Conservation (phyloP, 202 grass and related monocot genomes). For the Carex arenaria region DNA sequence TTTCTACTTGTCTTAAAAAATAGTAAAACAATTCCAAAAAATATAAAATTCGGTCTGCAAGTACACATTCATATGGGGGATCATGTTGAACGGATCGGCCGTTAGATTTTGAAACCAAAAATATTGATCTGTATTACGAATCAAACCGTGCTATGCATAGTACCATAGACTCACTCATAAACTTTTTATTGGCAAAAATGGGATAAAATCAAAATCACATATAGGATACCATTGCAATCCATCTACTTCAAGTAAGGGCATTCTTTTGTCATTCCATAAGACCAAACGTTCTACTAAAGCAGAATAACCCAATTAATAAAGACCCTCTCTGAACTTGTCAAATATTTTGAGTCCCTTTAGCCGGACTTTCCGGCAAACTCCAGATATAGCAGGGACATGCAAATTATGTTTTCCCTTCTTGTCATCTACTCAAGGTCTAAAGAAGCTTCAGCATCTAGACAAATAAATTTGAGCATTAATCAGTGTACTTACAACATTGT, state of each 20-base stretch:
- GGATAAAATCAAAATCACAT: not conserved
- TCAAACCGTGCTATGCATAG: no score
- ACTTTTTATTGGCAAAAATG: not conserved
- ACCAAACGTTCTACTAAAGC: not conserved
- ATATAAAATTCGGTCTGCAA: no score
- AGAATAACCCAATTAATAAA: not conserved
- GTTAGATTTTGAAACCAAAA: no score
- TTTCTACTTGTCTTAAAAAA: no score
- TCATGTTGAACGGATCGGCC: no score
- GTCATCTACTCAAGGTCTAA: not conserved
- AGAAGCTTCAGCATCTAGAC: not conserved
- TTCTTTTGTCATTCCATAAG: not conserved
- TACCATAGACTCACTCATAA: no score
- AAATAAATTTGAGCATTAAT: not conserved
- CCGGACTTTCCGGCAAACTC: not conserved
- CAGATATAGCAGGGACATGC: not conserved
- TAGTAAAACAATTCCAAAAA: no score
- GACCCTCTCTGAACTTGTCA: not conserved
- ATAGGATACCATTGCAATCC: not conserved
- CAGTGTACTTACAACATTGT: conserved; percentile 51
- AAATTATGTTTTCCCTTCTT: not conserved
- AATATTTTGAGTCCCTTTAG: not conserved
- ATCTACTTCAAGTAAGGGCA: not conserved
- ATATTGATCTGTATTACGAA: no score
- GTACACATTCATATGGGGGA: no score